A percentile compares a stretch with the other conserved stretches of the same genome.
phyloP scores from a whole-genome alignment of 768 basidiomycete species.

The Lactifluus echinatus region DNA sequence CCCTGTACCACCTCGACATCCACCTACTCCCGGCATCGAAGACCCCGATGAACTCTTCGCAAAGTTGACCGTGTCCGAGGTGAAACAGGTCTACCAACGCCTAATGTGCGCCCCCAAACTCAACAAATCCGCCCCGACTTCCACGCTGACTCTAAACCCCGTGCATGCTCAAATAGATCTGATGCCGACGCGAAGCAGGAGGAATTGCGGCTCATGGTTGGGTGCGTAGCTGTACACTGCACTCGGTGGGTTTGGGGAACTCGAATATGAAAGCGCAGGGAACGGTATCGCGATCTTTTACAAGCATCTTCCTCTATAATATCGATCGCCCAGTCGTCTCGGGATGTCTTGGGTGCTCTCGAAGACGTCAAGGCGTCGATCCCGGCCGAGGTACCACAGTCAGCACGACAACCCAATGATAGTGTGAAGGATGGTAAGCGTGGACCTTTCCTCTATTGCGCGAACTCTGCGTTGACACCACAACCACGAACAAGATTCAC shows the following conservation, averaged over 20 bases:
- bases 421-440: slow-evolving; percentile 20
- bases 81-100: slow-evolving; percentile 56
- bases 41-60: slow-evolving; percentile 71
- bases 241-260: slow-evolving; percentile 23
- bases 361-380: slow-evolving; percentile 53
- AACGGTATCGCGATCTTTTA: slow-evolving; percentile 81
- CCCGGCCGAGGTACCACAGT: slow-evolving; percentile 22
- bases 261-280: slow-evolving; percentile 57
- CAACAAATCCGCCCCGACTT: not conserved
- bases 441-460: not conserved
- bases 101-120: slow-evolving; percentile 45
- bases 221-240: slow-evolving; percentile 47
- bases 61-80: slow-evolving; percentile 61
- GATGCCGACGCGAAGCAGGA: slow-evolving; percentile 86
- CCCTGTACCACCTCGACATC: not conserved
- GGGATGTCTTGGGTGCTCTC: slow-evolving; percentile 52
- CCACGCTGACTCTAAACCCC: not conserved
- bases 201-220: slow-evolving; percentile 84
- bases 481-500: slow-evolving; percentile 40
- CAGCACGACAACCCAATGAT: not conserved
- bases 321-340: slow-evolving; percentile 60
- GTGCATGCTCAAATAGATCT: slow-evolving; percentile 9
- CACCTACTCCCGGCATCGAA: slow-evolving; percentile 19
- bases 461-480: not conserved
- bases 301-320: slow-evolving; percentile 84